These are phyloP conservation scores for Ogataea populi-albae DNA, from an alignment of 805 yeast genomes.

Conservation along the genomic window DNA sequence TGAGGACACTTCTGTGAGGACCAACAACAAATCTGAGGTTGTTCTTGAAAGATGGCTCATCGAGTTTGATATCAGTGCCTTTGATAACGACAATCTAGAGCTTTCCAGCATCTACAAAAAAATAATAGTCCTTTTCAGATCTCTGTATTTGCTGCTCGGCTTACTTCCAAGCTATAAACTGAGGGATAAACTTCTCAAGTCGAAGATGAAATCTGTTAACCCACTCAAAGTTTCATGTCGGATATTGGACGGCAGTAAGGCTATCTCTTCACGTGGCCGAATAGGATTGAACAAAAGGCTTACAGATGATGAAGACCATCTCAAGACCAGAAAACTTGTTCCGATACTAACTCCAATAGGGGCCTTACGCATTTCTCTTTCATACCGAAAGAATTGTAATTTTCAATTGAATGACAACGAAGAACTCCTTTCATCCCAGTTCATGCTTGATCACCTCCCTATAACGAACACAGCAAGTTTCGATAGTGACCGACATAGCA, in stretches of 20 bases:
- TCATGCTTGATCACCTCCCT: slow-evolving; percentile 17
- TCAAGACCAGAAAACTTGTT: slow-evolving; percentile 59
- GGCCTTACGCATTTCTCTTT: slow-evolving; percentile 66
- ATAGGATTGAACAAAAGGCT: slow-evolving; percentile 70
- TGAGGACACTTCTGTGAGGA: slow-evolving; percentile 48
- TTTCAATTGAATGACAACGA: slow-evolving; percentile 70
- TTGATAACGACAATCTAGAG: slow-evolving; percentile 43
- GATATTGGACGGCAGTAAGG: slow-evolving; percentile 70
- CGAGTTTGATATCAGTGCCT: slow-evolving; percentile 60
- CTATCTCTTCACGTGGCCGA: slow-evolving; percentile 78
- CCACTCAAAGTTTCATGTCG: slow-evolving; percentile 52
- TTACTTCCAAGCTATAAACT: slow-evolving; percentile 72
- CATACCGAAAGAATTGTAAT: slow-evolving; percentile 69
- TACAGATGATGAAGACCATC: slow-evolving; percentile 37
- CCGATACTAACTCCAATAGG: slow-evolving; percentile 80
- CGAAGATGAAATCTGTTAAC: slow-evolving; percentile 28
- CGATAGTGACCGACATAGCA: slow-evolving; percentile 16
- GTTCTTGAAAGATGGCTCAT: slow-evolving; percentile 93
- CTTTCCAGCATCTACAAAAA: slow-evolving; percentile 71
- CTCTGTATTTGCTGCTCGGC: slow-evolving; percentile 62
- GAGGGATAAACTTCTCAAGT: slow-evolving; percentile 40
- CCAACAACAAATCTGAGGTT: slow-evolving; percentile 71
- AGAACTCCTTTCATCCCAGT: slow-evolving; percentile 49
- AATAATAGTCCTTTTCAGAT: slow-evolving; percentile 69
- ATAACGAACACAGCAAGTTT: slow-evolving; percentile 9